Conservation (phyloP, 306 rosid genomes). For the Canavalia ensiformis region DNA sequence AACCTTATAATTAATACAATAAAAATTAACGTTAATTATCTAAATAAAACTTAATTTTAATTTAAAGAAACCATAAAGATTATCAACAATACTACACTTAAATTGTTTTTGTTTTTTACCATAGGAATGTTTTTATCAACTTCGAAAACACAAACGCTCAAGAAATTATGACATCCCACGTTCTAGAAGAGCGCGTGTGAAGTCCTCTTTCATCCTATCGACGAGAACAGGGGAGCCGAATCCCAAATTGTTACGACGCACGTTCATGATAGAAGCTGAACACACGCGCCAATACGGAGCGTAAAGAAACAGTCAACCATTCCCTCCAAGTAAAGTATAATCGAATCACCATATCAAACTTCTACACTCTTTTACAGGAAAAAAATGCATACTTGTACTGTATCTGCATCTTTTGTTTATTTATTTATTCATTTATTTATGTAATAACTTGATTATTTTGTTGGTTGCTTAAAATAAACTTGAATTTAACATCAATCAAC, state of each 20-base stretch:
- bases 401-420: background rate
- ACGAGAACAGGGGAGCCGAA: background rate
- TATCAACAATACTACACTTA: too few relatives aligned
- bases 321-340: background rate
- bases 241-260: too few relatives aligned
- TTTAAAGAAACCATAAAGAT: too few relatives aligned
- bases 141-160: background rate
- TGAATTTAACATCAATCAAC: constrained; percentile 43
- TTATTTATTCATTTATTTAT: background rate
- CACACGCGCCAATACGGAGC: background rate
- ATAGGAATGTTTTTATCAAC: background rate
- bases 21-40: too few relatives aligned
- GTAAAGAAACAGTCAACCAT: background rate
- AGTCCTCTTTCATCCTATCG: background rate
- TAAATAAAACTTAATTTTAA: too few relatives aligned
- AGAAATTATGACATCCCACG: background rate
- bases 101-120: background rate
- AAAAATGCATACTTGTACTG: background rate
- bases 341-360: background rate
- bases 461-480: constrained; percentile 29
- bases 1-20: too few relatives aligned
- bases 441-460: background rate
- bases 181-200: background rate
- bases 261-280: background rate
- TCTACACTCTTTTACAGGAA: background rate